A percentile compares a stretch with the other conserved stretches of the same genome.
phyloP scores from a whole-genome alignment of 2,329 filamentous ascomycete species.

The Xylaria sp. region DNA sequence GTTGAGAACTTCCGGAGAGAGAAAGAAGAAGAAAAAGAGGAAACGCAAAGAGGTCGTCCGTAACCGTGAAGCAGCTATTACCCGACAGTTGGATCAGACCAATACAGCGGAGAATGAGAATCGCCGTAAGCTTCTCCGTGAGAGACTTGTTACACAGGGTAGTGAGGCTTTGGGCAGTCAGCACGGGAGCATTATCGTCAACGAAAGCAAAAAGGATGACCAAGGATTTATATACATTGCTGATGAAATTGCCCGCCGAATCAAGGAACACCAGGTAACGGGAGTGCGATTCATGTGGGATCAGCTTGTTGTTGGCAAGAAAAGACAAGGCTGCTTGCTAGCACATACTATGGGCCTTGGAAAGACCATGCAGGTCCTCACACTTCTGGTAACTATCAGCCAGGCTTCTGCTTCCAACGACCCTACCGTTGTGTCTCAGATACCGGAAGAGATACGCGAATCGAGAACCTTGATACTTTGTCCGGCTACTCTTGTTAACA shows the following conservation, averaged over 20 bases:
- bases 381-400: slow-evolving; percentile 79
- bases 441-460: slow-evolving; percentile 72
- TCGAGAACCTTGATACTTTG: slow-evolving; percentile 79
- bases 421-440: slow-evolving; percentile 67
- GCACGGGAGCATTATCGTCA: slow-evolving; percentile 69
- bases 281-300: slow-evolving; percentile 93
- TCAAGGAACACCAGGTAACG: slow-evolving; percentile 83
- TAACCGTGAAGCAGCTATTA: slow-evolving; percentile 62
- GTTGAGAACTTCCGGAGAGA: slow-evolving; percentile 51
- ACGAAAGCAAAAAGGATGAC: slow-evolving; percentile 70
- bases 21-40: slow-evolving; percentile 62
- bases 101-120: slow-evolving; percentile 65
- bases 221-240: slow-evolving; percentile 73
- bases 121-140: slow-evolving; percentile 61
- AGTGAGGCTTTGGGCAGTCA: slow-evolving; percentile 53
- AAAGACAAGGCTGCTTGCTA: slow-evolving; percentile 79
- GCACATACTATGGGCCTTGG: slow-evolving; percentile 93
- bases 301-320: slow-evolving; percentile 72
- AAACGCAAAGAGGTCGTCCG: slow-evolving; percentile 55
- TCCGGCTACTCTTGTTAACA: slow-evolving; percentile 78
- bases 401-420: slow-evolving; percentile 72
- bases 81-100: slow-evolving; percentile 66
- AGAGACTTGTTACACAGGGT: slow-evolving; percentile 55
- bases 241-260: slow-evolving; percentile 68
- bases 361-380: slow-evolving; percentile 92